Evolutionary conservation across 352 stramenopile genomes (phyloP).

Genomic region (Peronospora tabacina): DNA sequence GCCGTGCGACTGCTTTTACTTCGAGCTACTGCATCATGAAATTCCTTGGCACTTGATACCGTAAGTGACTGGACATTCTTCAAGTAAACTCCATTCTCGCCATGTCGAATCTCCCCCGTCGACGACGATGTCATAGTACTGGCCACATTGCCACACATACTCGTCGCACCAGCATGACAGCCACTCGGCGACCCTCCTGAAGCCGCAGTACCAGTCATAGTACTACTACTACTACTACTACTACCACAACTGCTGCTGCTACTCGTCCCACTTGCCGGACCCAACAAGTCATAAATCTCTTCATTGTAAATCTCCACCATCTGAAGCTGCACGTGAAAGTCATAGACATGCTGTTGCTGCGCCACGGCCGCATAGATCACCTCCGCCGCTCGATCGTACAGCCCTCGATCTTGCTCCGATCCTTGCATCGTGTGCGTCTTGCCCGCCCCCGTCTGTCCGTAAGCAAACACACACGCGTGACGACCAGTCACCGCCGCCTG

Average conservation of each 20-base stretch:
- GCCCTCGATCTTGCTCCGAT: constrained; percentile 32
- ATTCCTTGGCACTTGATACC: constrained; percentile 28
- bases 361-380: constrained; percentile 34
- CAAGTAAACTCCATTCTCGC: constrained; percentile 58
- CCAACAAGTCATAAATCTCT: constrained; percentile 72
- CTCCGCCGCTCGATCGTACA: constrained; percentile 38
- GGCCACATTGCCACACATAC: constrained; percentile 25
- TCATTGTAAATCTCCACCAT: constrained; percentile 87
- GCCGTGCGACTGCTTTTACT: constrained; percentile 28
- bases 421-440: constrained; percentile 39
- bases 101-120: constrained; percentile 67
- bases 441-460: constrained; percentile 77
- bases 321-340: constrained; percentile 44
- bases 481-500: constrained; percentile 84
- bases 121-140: constrained; percentile 2
- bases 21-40: constrained; percentile 32
- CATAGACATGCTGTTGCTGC: constrained; percentile 43
- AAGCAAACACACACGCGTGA: constrained; percentile 93
- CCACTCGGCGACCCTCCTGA: constrained; percentile 36
- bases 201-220: neutral
- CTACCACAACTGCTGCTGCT: neutral
- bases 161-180: constrained; percentile 36
- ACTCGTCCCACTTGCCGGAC: neutral
- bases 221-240: neutral
- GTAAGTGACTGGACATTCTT: constrained; percentile 50